These are phyloP conservation scores for Ophidiomyces ophidiicola DNA, from an alignment of 2,329 filamentous ascomycete species.

Conservation along the genomic window DNA sequence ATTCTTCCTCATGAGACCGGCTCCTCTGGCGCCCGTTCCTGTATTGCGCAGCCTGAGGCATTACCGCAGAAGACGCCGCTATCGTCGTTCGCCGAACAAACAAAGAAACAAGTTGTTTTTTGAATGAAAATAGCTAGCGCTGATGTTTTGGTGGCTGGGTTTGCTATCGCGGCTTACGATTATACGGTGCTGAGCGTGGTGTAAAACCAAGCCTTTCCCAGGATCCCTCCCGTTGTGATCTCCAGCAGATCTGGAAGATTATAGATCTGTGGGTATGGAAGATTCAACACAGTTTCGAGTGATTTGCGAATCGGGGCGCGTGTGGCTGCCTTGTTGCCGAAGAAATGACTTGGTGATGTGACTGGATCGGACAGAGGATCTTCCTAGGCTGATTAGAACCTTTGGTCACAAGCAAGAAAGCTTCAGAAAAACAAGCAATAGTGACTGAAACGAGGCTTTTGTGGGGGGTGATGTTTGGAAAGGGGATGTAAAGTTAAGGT, in stretches of 20 bases:
- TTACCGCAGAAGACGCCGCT: conserved; percentile 12
- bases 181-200: background rate
- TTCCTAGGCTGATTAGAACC: background rate
- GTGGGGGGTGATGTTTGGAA: background rate
- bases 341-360: background rate
- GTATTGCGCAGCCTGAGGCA: conserved; percentile 25
- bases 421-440: background rate
- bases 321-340: too few species aligned
- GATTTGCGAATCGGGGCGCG: too few species aligned
- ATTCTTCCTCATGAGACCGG: conserved; percentile 32
- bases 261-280: too few species aligned
- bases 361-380: background rate
- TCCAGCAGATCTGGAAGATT: too few species aligned
- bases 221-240: background rate
- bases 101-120: background rate
- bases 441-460: background rate
- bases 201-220: conserved; percentile 1
- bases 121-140: background rate
- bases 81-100: background rate
- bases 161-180: background rate
- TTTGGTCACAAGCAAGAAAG: conserved; percentile 4
- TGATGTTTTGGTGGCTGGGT: background rate
- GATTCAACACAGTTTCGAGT: too few species aligned
- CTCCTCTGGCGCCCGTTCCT: conserved; percentile 23
- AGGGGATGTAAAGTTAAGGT: background rate